These are phyloP conservation scores for Neurospora sp. DNA, from an alignment of 495 filamentous ascomycete genomes.

Conservation along the genomic window DNA sequence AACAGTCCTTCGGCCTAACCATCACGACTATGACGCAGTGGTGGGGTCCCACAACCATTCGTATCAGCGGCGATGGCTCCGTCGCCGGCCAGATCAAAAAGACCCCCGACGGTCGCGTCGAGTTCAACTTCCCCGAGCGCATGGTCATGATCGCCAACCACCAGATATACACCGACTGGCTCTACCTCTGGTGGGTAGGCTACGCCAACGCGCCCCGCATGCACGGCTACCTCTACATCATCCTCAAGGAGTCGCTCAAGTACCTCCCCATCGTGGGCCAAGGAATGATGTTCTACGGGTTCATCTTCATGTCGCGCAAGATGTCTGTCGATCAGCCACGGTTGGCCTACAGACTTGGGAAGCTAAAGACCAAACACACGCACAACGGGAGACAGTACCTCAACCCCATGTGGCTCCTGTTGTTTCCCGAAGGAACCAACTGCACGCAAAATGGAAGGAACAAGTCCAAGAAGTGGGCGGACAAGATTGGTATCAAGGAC, in stretches of 20 bases:
- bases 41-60: constrained; percentile 68
- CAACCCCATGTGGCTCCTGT: constrained; percentile 77
- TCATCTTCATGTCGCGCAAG: constrained; percentile 76
- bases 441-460: constrained; percentile 52
- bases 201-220: constrained; percentile 57
- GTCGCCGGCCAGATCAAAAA: constrained; percentile 58
- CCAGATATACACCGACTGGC: constrained; percentile 83
- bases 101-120: constrained; percentile 54
- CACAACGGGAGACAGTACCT: constrained; percentile 41
- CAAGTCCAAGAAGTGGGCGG: constrained; percentile 56
- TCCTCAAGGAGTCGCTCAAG: constrained; percentile 74
- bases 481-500: constrained; percentile 57
- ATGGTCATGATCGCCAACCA: constrained; percentile 78
- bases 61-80: constrained; percentile 66
- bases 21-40: constrained; percentile 69
- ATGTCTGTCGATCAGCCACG: constrained; percentile 69
- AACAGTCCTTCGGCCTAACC: constrained; percentile 63
- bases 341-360: constrained; percentile 55
- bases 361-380: constrained; percentile 48
- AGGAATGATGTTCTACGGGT: constrained; percentile 74
- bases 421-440: constrained; percentile 82
- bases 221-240: constrained; percentile 80
- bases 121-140: constrained; percentile 64
- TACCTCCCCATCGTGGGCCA: constrained; percentile 64
- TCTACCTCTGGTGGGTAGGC: constrained; percentile 81